Evolutionary conservation across 495 filamentous ascomycete species (phyloP).

Genomic region (Lasiosphaeria miniovina): DNA sequence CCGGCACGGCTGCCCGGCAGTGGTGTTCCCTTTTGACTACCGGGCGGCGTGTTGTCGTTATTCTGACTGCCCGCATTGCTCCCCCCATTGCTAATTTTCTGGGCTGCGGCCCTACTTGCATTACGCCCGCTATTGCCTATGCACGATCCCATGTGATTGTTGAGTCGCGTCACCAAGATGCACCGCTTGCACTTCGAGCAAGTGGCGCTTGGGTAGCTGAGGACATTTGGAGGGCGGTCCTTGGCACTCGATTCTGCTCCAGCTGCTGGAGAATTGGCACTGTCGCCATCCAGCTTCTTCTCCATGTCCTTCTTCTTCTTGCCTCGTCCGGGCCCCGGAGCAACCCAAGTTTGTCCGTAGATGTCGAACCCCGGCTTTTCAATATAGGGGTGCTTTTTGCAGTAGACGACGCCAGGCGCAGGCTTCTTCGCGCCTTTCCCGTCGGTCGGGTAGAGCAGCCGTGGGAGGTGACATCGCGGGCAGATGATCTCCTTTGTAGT

Average conservation of each 20-base stretch:
- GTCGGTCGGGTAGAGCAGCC: conserved; percentile 60
- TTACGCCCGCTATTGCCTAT: conserved; percentile 71
- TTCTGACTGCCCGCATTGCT: conserved; percentile 46
- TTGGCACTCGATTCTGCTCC: conserved; percentile 48
- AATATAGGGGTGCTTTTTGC: conserved; percentile 71
- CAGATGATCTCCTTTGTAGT: conserved; percentile 70
- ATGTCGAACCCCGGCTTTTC: conserved; percentile 73
- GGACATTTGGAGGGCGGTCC: conserved; percentile 49
- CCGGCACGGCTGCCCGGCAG: conserved; percentile 44
- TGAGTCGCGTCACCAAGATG: conserved; percentile 53
- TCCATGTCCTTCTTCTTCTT: conserved; percentile 60
- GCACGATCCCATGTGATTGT: conserved; percentile 79
- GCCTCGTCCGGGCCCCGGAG: conserved; percentile 49
- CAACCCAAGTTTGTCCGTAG: conserved; percentile 71
- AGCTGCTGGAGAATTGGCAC: conserved; percentile 43
- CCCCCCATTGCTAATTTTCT: conserved; percentile 53
- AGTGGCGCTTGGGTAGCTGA: conserved; percentile 61
- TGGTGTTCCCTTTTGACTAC: conserved; percentile 59
- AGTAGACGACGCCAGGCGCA: conserved; percentile 66
- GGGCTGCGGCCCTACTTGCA: conserved; percentile 56
- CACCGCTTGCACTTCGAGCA: conserved; percentile 54
- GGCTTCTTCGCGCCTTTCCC: conserved; percentile 59
- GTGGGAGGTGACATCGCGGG: conserved; percentile 62
- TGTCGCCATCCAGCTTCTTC: conserved; percentile 52
- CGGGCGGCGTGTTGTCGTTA: conserved; percentile 53